A percentile compares a stretch with the other conserved stretches of the same genome.
phyloP scores from a whole-genome alignment of 164 flowering plant species.

The Akebia trifoliata region DNA sequence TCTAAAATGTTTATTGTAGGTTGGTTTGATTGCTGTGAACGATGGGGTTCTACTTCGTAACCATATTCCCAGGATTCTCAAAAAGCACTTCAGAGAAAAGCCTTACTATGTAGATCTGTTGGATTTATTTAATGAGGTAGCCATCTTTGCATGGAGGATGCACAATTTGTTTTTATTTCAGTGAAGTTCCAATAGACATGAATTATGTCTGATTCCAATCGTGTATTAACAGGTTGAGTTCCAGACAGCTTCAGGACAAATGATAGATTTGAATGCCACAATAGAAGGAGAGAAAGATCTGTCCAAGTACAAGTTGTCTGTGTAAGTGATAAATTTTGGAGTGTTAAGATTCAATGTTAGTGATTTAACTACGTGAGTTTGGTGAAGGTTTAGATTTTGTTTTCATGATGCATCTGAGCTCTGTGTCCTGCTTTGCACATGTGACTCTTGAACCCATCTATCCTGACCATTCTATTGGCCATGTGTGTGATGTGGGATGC shows the following conservation, averaged over 20 bases:
- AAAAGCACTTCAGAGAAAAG: conserved; percentile 68
- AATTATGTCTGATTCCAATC: conserved; percentile 7
- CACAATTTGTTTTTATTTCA: not conserved
- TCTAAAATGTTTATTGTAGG: conserved; percentile 36
- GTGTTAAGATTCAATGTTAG: too few relatives aligned
- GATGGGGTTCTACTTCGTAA: conserved; percentile 88
- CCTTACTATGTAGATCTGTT: conserved; percentile 86
- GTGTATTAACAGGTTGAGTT: conserved; percentile 71
- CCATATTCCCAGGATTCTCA: conserved; percentile 77
- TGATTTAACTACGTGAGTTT: too few relatives aligned
- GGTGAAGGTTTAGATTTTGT: too few relatives aligned
- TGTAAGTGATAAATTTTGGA: conserved; percentile 61
- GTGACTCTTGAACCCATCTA: too few relatives aligned
- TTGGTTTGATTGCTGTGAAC: conserved; percentile 85
- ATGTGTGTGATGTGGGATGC: too few relatives aligned
- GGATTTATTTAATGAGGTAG: conserved; percentile 92
- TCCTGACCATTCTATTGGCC: too few relatives aligned
- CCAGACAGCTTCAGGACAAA: conserved; percentile 92
- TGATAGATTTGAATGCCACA: conserved; percentile 94
- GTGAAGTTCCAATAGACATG: too few relatives aligned
- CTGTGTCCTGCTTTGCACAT: too few relatives aligned
- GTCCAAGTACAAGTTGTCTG: conserved; percentile 62
- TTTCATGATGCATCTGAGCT: too few relatives aligned
- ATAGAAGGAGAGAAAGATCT: conserved; percentile 87
- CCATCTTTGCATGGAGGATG: conserved; percentile 5